Percentiles rank a stretch among this genome's conserved stretches.
phyloP scores from a whole-genome alignment of 2,329 filamentous ascomycete genomes.

The Xylariaceae sp. region DNA sequence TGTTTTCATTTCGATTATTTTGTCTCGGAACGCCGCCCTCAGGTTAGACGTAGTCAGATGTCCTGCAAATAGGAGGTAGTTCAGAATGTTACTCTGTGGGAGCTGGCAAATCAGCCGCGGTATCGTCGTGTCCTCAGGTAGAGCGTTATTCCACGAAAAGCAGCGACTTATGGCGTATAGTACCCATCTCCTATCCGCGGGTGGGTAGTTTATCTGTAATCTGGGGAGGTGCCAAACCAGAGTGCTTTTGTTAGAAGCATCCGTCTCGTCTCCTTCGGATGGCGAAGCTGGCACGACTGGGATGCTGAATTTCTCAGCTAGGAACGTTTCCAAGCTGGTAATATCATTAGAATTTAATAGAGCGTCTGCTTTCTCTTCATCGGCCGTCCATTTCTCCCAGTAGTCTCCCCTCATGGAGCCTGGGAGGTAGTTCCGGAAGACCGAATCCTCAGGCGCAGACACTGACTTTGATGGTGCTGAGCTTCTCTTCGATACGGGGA shows the following conservation, averaged over 20 bases:
- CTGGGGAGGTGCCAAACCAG: constrained; percentile 50
- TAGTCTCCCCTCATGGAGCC: constrained; percentile 49
- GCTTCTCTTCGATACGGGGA: constrained; percentile 37
- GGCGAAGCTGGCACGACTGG: constrained; percentile 27
- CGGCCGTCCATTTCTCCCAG: constrained; percentile 40
- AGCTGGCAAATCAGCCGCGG: constrained; percentile 38
- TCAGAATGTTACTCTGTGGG: constrained; percentile 50
- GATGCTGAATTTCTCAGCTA: constrained; percentile 47
- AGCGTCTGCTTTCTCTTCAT: constrained; percentile 44
- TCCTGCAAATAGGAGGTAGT: constrained; percentile 56
- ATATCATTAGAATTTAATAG: constrained; percentile 44
- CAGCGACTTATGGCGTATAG: constrained; percentile 58
- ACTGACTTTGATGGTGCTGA: constrained; percentile 28
- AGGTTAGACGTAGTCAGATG: constrained; percentile 57
- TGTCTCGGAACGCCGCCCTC: constrained; percentile 50
- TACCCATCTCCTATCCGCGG: constrained; percentile 61
- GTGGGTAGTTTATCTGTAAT: constrained; percentile 42
- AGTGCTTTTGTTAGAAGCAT: constrained; percentile 19
- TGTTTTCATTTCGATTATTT: constrained; percentile 40
- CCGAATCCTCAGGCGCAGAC: constrained; percentile 27
- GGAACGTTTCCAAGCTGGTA: constrained; percentile 44
- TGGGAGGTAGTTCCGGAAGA: constrained; percentile 39
- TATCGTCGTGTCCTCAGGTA: constrained; percentile 39
- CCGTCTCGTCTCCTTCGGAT: constrained; percentile 19
- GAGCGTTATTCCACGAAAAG: constrained; percentile 49